phyloP scores from a whole-genome alignment of 2,329 filamentous ascomycete genomes.

The Ilyonectria destructans region DNA sequence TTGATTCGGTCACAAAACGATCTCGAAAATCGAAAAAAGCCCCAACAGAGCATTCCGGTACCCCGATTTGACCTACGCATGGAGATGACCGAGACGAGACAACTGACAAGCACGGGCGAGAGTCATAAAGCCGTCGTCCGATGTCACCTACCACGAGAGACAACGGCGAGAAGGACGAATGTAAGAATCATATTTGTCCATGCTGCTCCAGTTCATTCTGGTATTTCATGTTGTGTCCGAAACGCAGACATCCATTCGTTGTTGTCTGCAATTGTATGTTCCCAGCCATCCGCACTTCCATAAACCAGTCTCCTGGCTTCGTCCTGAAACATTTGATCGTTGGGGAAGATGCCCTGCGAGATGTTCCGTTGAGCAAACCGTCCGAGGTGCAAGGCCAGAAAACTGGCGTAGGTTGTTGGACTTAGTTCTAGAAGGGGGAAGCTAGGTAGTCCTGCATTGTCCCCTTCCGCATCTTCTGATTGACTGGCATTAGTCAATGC shows the following conservation, averaged over 20 bases:
- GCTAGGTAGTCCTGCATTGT: neutral
- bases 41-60: too few relatives aligned
- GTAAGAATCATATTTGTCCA: neutral
- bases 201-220: neutral
- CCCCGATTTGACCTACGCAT: too few relatives aligned
- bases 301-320: conserved; percentile 23
- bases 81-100: too few relatives aligned
- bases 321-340: conserved; percentile 29
- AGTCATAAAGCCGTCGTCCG: too few relatives aligned
- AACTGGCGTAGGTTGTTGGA: conserved; percentile 7
- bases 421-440: neutral
- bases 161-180: too few relatives aligned
- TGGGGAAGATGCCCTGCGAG: conserved; percentile 11
- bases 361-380: conserved; percentile 22
- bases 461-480: neutral
- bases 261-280: conserved; percentile 29
- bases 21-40: too few relatives aligned
- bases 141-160: too few relatives aligned
- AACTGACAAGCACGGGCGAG: too few relatives aligned
- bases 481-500: neutral
- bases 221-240: neutral
- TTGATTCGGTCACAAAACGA: too few relatives aligned
- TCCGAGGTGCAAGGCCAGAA: conserved; percentile 23
- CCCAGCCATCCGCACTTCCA: conserved; percentile 15
- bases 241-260: conserved; percentile 27